Evolutionary conservation across 805 yeast species (phyloP).

Genomic region (Hanseniaspora valbyensis): DNA sequence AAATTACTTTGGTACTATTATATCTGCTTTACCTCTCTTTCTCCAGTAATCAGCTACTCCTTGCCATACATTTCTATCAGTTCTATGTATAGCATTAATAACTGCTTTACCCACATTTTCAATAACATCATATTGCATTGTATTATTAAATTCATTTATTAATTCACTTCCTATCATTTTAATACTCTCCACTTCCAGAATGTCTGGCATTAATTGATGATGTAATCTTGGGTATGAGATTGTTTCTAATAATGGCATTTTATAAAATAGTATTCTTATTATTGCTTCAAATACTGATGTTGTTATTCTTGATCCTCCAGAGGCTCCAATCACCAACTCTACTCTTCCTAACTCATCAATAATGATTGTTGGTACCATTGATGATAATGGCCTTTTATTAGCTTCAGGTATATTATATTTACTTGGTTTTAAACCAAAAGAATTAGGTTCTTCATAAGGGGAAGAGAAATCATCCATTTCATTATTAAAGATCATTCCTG

Average conservation of each 20-base stretch:
- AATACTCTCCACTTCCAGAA: conserved; percentile 44
- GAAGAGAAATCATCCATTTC: conserved; percentile 92
- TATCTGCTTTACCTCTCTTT: conserved; percentile 46
- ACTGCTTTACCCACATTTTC: conserved; percentile 40
- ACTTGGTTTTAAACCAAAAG: conserved; percentile 74
- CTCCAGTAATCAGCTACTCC: conserved; percentile 91
- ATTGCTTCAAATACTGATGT: conserved; percentile 77
- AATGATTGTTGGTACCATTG: conserved; percentile 67
- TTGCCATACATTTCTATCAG: conserved; percentile 35
- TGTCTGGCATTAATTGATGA: conserved; percentile 78
- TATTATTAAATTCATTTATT: conserved; percentile 26
- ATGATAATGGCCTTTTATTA: conserved; percentile 70
- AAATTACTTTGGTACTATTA: conserved; percentile 13
- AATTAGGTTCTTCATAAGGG: conserved; percentile 44
- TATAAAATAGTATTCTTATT: conserved; percentile 49
- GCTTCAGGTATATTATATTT: conserved; percentile 67
- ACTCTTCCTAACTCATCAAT: conserved; percentile 38
- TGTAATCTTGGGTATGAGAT: conserved; percentile 75
- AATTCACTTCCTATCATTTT: conserved; percentile 37
- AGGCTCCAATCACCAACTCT: conserved; percentile 73
- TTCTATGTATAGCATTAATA: conserved; percentile 44
- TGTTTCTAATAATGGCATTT: conserved; percentile 50
- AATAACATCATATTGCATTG: conserved; percentile 41
- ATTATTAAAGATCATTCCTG: conserved; percentile 76
- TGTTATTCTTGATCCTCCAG: conserved; percentile 84